Conservation (phyloP, 306 rosid species). For the Hippophae rhamnoides region DNA sequence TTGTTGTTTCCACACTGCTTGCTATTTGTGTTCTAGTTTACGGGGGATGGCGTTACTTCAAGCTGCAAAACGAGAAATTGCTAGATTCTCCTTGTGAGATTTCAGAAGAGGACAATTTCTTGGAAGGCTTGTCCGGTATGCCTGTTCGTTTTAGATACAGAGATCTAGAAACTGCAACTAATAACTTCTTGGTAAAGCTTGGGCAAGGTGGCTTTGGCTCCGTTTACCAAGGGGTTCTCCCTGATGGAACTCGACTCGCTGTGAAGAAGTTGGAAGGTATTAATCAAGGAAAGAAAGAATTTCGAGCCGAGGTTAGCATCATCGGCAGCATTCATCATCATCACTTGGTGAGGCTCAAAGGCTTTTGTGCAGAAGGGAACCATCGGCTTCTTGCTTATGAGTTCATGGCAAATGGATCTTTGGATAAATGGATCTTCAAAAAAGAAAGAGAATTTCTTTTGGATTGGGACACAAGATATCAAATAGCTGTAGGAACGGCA, state of each 20-base stretch:
- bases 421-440: conserved; percentile 81
- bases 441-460: conserved; percentile 36
- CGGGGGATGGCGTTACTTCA: conserved; percentile 37
- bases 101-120: conserved; percentile 84
- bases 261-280: conserved; percentile 83
- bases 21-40: conserved; percentile 39
- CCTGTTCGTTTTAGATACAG: conserved; percentile 63
- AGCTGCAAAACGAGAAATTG: conserved; percentile 25
- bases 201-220: conserved; percentile 95
- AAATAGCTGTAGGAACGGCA: conserved; percentile 81
- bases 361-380: conserved; percentile 79
- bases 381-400: conserved; percentile 79
- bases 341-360: conserved; percentile 69
- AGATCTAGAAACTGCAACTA: conserved; percentile 74
- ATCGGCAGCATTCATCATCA: conserved; percentile 91
- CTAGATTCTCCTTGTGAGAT: conserved; percentile 36
- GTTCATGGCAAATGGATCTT: conserved; percentile 75
- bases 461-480: conserved; percentile 74
- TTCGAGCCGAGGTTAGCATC: conserved; percentile 91
- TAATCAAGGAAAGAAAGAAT: conserved; percentile 94
- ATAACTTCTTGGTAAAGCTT: conserved; percentile 63
- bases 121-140: conserved; percentile 62
- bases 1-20: conserved; percentile 37
- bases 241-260: conserved; percentile 68
- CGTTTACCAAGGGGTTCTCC: conserved; percentile 65